These are phyloP conservation scores for Lolium multiflorum DNA, from an alignment of 176 grass and related monocot species.

Conservation along the genomic window DNA sequence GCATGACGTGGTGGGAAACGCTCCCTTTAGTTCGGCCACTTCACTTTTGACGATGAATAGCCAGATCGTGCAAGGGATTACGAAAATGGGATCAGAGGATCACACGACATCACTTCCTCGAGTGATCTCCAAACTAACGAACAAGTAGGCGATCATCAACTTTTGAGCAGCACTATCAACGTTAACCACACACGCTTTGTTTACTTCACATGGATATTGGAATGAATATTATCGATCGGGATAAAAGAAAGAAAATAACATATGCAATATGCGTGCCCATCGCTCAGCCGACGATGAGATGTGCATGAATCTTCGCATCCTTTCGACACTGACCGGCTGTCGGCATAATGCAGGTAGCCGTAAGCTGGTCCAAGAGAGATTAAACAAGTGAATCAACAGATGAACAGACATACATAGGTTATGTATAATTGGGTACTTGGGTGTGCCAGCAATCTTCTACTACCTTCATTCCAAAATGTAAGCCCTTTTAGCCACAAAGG, in stretches of 20 bases:
- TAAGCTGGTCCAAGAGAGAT: not conserved
- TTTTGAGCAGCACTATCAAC: not conserved
- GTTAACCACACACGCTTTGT: not conserved
- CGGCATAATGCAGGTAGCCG: not conserved
- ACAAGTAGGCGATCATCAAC: not conserved
- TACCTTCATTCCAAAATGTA: no score
- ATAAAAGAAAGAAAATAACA: not conserved
- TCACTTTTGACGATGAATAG: slow-evolving; percentile 13
- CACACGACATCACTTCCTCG: not conserved
- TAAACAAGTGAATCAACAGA: not conserved
- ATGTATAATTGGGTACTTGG: not conserved
- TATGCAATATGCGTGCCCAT: slow-evolving; percentile 20
- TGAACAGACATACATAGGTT: not conserved
- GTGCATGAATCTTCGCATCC: slow-evolving; percentile 20
- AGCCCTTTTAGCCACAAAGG: no score
- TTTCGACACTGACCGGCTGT: slow-evolving; percentile 10
- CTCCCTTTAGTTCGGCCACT: not conserved
- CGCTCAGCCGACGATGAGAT: slow-evolving; percentile 26
- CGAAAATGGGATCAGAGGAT: slow-evolving; percentile 7
- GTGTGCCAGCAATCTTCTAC: not conserved
- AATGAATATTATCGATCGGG: slow-evolving; percentile 18
- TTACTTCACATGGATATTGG: slow-evolving; percentile 21
- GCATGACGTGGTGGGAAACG: no score
- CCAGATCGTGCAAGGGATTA: not conserved
- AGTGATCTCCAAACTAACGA: not conserved